Base-by-base conservation (phyloP, 2,329 filamentous ascomycete genomes). In the Xylariaceae sp. region DNA sequence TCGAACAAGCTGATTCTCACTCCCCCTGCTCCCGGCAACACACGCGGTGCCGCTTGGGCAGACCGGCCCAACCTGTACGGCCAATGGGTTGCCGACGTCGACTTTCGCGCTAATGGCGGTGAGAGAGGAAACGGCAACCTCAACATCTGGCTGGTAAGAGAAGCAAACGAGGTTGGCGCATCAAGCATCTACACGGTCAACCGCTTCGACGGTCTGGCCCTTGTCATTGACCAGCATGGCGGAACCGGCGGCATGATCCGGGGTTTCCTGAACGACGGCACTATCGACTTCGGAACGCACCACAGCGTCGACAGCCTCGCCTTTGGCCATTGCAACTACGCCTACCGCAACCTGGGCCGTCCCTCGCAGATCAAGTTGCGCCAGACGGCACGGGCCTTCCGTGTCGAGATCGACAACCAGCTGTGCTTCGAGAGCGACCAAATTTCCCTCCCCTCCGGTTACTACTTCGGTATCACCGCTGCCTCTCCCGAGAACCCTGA, bases 1-100 rank as follows among this genome's bases (percentile, higher is more conserved):
- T 96, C 92, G 66, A 93, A 97, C 80, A 91, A 92, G 73, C 72
- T 97, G 61, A 89, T 99, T 72, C 83, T 99, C 59, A 99, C 94
- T 1, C 93, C 94, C 9, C 87, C 92, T 11, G 87, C 86, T 53
- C 91, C 92, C 4, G 94, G 94, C 57, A 92, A 92, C 75, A 87
- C 89, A 70, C 86, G 92, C 72, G 90, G 90, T 61, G 88, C 89
- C 53, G 73, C 94, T 66, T 99, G 94, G 93, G 80, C 88, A 37
- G 85, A 92, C 63, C 73, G 79, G 60, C 70, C 81, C 39, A 79
- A 89, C 53, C 75, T 84, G 67, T 78, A 87, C 61, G 75, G 80
- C n/a, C 82, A 87, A 73, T 99, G 92, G 92, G 82, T 85, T 7
- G 85, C 87, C 54, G 90, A 96, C 70, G 80, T 97, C 67, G 88